These are phyloP conservation scores for Crataegus laevigata DNA, from an alignment of 306 rosid genomes.

Conservation along the genomic window DNA sequence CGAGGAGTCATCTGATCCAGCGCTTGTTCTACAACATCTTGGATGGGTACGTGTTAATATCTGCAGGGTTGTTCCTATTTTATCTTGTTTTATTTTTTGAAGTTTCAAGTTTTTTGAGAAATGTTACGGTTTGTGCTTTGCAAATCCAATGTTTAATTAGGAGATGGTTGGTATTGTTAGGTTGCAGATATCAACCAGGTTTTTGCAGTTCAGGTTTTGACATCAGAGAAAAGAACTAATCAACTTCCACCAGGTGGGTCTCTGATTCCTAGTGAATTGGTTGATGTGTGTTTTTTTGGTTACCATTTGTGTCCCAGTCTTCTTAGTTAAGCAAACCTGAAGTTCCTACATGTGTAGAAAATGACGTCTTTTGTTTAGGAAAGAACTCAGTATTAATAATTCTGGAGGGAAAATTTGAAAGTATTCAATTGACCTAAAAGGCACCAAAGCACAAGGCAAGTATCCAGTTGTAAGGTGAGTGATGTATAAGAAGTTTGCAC, in stretches of 20 bases:
- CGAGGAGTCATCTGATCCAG: constrained; percentile 76
- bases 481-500: background rate
- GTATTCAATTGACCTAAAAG: background rate
- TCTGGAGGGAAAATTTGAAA: background rate
- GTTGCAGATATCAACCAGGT: constrained; percentile 82
- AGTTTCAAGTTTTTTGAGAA: background rate
- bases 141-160: constrained; percentile 1
- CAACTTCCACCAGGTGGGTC: constrained; percentile 78
- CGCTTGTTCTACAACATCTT: constrained; percentile 83
- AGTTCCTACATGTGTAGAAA: background rate
- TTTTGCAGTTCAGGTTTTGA: constrained; percentile 68
- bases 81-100: background rate
- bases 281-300: background rate
- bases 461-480: background rate
- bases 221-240: constrained; percentile 66
- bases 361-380: background rate
- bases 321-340: background rate
- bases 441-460: background rate
- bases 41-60: constrained; percentile 67
- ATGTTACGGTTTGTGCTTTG: background rate
- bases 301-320: background rate
- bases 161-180: constrained; percentile 39
- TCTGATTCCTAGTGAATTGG: constrained; percentile 9
- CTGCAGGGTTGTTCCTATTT: background rate
- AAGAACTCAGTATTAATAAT: background rate